phyloP scores from a whole-genome alignment of 345 rosid species.

The Cardiospermum halicacabum region DNA sequence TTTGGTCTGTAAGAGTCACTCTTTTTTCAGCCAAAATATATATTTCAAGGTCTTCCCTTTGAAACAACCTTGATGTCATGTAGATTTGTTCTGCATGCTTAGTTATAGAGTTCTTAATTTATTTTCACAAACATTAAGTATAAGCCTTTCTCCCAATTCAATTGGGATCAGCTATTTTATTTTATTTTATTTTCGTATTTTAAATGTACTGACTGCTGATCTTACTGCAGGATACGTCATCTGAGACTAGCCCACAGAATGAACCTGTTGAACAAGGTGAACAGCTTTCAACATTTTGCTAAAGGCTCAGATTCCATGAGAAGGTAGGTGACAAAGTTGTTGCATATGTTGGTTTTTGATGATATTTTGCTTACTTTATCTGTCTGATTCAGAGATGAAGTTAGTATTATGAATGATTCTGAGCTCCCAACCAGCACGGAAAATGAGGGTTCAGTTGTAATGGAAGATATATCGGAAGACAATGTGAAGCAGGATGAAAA shows the following conservation, averaged over 20 bases:
- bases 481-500: conserved; percentile 27
- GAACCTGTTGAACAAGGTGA: conserved; percentile 47
- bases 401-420: conserved; percentile 32
- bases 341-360: conserved; percentile 16
- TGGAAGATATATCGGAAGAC: conserved; percentile 26
- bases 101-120: no score
- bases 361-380: conserved; percentile 18
- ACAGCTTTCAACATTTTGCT: conserved; percentile 25
- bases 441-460: conserved; percentile 32
- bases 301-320: conserved; percentile 31
- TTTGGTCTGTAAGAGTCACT: no score
- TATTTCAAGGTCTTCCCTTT: no score
- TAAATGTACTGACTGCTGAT: background rate
- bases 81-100: no score
- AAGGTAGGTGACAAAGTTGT: conserved; percentile 61
- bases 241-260: conserved; percentile 52
- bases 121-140: no score
- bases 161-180: no score
- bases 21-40: no score
- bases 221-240: conserved; percentile 44
- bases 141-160: background rate
- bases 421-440: conserved; percentile 29
- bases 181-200: background rate
- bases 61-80: no score
- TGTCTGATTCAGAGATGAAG: conserved; percentile 44